phyloP scores from a whole-genome alignment of 2,329 filamentous ascomycete species.

The Fusarium sp. region DNA sequence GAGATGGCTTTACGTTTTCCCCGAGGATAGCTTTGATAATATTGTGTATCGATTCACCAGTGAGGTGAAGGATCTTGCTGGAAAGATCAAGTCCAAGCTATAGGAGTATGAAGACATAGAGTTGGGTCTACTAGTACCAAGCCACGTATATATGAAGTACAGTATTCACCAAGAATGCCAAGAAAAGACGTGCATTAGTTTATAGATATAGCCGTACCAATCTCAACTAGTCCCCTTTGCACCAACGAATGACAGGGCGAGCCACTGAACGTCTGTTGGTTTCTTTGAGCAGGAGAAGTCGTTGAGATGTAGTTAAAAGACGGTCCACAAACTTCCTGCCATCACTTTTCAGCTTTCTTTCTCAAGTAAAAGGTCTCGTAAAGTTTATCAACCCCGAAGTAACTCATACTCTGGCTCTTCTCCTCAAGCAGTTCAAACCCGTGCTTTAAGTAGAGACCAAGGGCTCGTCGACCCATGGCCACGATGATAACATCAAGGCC shows the following conservation, averaged over 20 bases:
- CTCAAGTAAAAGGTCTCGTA: slow-evolving; percentile 30
- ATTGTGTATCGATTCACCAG: slow-evolving; percentile 37
- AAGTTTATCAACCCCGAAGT: slow-evolving; percentile 1
- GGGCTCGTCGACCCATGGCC: slow-evolving; percentile 29
- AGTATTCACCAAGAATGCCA: not conserved
- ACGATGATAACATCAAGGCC: slow-evolving; percentile 27
- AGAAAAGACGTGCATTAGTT: not conserved
- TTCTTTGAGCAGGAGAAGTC: not conserved
- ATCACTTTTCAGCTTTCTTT: not conserved
- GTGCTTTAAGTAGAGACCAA: slow-evolving; percentile 28
- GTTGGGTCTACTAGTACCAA: not conserved
- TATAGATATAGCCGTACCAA: not conserved
- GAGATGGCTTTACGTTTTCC: slow-evolving; percentile 40
- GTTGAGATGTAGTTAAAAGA: not conserved
- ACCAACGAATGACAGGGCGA: not conserved
- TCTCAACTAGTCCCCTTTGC: not conserved
- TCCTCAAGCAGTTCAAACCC: slow-evolving; percentile 31
- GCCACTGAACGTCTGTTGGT: not conserved
- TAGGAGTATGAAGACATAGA: not conserved
- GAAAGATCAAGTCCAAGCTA: slow-evolving; percentile 8
- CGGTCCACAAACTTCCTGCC: fast-evolving
- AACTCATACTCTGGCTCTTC: not conserved
- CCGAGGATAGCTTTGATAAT: slow-evolving; percentile 37
- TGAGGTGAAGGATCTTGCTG: slow-evolving; percentile 3
- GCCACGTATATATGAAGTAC: not conserved